These are phyloP conservation scores for Camelina neglecta DNA, from an alignment of 345 rosid species.

Conservation along the genomic window DNA sequence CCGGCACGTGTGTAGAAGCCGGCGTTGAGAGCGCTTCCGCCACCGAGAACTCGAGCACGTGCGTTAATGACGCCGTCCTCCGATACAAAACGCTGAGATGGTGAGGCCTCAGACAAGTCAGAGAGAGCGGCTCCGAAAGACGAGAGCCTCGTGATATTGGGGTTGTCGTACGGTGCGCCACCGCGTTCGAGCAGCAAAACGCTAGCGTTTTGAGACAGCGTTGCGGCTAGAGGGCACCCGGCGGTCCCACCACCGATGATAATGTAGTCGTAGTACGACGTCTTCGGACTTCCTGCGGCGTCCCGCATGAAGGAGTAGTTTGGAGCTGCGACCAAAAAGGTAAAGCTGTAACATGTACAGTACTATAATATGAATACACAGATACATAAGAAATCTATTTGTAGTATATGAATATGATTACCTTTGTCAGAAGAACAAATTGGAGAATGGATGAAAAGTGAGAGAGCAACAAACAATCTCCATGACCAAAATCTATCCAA, in stretches of 20 bases:
- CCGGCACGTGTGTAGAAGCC: slow-evolving; percentile 71
- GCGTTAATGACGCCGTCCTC: slow-evolving; percentile 77
- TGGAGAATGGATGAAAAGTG: slow-evolving; percentile 25
- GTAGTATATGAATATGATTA: slow-evolving; percentile 8
- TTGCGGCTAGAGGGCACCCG: slow-evolving; percentile 83
- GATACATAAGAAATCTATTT: background rate
- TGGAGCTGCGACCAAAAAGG: slow-evolving; percentile 54
- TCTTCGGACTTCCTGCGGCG: slow-evolving; percentile 55
- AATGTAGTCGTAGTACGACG: slow-evolving; percentile 57
- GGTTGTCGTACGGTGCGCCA: slow-evolving; percentile 66
- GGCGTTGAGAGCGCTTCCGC: slow-evolving; percentile 68
- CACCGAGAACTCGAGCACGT: slow-evolving; percentile 74
- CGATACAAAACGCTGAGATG: slow-evolving; percentile 70
- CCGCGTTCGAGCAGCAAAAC: slow-evolving; percentile 82
- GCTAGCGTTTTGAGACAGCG: slow-evolving; percentile 59
- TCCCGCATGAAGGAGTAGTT: slow-evolving; percentile 65
- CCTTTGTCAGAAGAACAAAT: slow-evolving; percentile 42
- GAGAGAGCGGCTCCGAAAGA: slow-evolving; percentile 59
- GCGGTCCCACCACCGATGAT: slow-evolving; percentile 84
- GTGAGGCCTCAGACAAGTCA: slow-evolving; percentile 57
- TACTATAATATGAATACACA: background rate
- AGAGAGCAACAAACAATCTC: slow-evolving; percentile 21
- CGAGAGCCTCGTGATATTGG: slow-evolving; percentile 55
- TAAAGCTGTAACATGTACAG: background rate
- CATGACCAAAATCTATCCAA: slow-evolving; percentile 20